These are phyloP conservation scores for Saccharomyces pastorianus DNA, from an alignment of 1,139 yeast species.

Conservation along the genomic window DNA sequence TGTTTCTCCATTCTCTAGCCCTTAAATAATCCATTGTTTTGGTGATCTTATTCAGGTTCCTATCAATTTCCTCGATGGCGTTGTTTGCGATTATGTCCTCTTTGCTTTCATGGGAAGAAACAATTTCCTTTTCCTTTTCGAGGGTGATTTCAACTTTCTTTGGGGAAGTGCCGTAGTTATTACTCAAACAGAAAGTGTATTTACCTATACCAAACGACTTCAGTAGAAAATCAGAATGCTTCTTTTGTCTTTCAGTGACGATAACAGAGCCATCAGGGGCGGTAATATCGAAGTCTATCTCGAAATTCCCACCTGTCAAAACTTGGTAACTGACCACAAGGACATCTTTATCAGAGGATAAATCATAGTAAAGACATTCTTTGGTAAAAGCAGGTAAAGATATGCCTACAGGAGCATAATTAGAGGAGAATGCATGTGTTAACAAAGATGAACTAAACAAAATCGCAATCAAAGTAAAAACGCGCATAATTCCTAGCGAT, in stretches of 20 bases:
- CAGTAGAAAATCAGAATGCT: slow-evolving; percentile 53
- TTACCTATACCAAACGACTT: slow-evolving; percentile 51
- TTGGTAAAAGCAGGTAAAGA: slow-evolving; percentile 35
- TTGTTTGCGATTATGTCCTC: slow-evolving; percentile 47
- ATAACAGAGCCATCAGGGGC: slow-evolving; percentile 53
- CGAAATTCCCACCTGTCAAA: slow-evolving; percentile 61
- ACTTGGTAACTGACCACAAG: slow-evolving; percentile 40
- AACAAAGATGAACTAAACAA: slow-evolving; percentile 3
- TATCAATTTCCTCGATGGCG: slow-evolving; percentile 51
- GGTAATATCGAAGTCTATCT: slow-evolving; percentile 53
- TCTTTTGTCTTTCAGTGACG: slow-evolving; percentile 44
- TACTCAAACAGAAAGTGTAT: slow-evolving; percentile 59
- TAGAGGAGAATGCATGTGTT: slow-evolving; percentile 12
- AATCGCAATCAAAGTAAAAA: neutral
- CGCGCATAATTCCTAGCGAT: neutral
- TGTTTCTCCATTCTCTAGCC: slow-evolving; percentile 68
- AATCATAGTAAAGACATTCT: slow-evolving; percentile 36
- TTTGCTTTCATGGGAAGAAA: slow-evolving; percentile 34
- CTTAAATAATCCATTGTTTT: slow-evolving; percentile 56
- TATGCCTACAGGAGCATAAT: slow-evolving; percentile 32
- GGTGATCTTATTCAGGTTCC: slow-evolving; percentile 50
- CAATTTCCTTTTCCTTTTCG: slow-evolving; percentile 36
- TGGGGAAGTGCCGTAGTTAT: slow-evolving; percentile 56
- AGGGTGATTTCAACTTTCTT: slow-evolving; percentile 61
- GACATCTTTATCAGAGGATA: slow-evolving; percentile 32